A percentile compares a stretch with the other conserved stretches of the same genome.
Evolutionary conservation across 1,284 basidiomycete species (phyloP).

Genomic region (Trichosporon coremiiforme): DNA sequence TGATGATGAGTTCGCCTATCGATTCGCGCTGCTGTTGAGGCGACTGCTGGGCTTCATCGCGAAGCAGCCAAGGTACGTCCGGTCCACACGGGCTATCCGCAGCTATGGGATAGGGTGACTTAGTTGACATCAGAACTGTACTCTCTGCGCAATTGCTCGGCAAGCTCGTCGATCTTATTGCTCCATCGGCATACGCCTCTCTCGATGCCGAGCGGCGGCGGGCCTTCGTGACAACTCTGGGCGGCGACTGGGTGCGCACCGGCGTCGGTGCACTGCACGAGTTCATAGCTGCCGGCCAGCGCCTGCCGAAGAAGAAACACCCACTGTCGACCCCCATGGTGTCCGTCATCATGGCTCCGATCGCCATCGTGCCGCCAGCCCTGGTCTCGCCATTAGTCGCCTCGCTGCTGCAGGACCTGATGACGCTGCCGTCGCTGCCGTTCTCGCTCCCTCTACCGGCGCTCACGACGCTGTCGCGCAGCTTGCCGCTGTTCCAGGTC

Average conservation of each 20-base stretch:
- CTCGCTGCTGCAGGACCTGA: slow-evolving; percentile 44
- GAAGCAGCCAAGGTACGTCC: not conserved
- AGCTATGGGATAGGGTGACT: too few species aligned
- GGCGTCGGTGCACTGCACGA: slow-evolving; percentile 37
- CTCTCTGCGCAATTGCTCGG: slow-evolving; percentile 26
- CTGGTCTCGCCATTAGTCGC: slow-evolving; percentile 32
- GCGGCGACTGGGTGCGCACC: slow-evolving; percentile 41
- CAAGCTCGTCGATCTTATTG: slow-evolving; percentile 31
- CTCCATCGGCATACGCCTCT: not conserved
- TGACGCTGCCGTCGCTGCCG: slow-evolving; percentile 51
- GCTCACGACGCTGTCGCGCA: slow-evolving; percentile 46
- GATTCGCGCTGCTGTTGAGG: slow-evolving; percentile 23
- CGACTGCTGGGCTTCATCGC: slow-evolving; percentile 30
- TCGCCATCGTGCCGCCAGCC: slow-evolving; percentile 29
- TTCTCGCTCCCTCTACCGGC: slow-evolving; percentile 49
- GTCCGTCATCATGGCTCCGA: slow-evolving; percentile 47
- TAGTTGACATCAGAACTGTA: slow-evolving; percentile 29
- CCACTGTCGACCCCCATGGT: slow-evolving; percentile 40
- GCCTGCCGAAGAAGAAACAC: slow-evolving; percentile 52
- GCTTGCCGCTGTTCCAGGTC: slow-evolving; percentile 47
- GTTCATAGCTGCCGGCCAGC: slow-evolving; percentile 42
- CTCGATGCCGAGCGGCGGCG: slow-evolving; percentile 1
- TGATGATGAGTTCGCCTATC: slow-evolving; percentile 10
- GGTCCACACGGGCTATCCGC: too few species aligned
- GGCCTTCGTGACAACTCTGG: slow-evolving; percentile 28